phyloP scores from a whole-genome alignment of 495 filamentous ascomycete species.

The Hypoxylon crocopeplum region DNA sequence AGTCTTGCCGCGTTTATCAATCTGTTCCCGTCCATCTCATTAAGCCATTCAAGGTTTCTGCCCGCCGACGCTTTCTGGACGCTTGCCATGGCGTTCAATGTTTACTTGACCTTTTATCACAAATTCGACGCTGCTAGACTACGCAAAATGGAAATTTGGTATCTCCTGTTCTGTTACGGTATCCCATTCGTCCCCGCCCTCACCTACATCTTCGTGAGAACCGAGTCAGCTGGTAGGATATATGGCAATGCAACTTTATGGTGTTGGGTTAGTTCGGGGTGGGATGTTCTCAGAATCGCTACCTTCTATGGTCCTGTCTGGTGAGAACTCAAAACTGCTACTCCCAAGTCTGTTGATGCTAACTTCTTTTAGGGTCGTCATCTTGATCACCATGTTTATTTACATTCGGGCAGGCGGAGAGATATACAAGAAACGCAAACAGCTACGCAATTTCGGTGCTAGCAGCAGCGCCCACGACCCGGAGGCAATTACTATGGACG shows the following conservation, averaged over 20 bases:
- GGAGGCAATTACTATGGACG: conserved; percentile 53
- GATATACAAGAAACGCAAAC: conserved; percentile 65
- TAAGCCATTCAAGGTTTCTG: conserved; percentile 64
- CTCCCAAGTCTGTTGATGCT: conserved; percentile 7
- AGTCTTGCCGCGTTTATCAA: conserved; percentile 26
- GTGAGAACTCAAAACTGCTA: conserved; percentile 47
- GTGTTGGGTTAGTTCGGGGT: conserved; percentile 77
- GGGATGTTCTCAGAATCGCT: conserved; percentile 77
- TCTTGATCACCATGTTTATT: conserved; percentile 72
- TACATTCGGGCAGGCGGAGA: conserved; percentile 75
- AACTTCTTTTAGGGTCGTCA: conserved; percentile 58
- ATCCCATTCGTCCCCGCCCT: conserved; percentile 75
- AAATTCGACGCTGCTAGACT: conserved; percentile 73
- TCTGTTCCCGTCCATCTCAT: conserved; percentile 6
- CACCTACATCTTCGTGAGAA: conserved; percentile 68
- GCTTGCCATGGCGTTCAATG: conserved; percentile 86
- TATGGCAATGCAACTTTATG: conserved; percentile 84
- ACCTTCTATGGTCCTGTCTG: conserved; percentile 87
- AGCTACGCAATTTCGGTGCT: conserved; percentile 52
- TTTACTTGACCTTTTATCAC: conserved; percentile 84
- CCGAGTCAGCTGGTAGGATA: conserved; percentile 56
- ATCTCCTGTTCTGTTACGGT: conserved; percentile 77
- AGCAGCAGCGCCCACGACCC: conserved; percentile 47
- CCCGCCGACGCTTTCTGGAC: conserved; percentile 83
- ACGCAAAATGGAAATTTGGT: conserved; percentile 73